phyloP scores from a whole-genome alignment of 2,329 filamentous ascomycete species.

The Hirsutella thompsonii region DNA sequence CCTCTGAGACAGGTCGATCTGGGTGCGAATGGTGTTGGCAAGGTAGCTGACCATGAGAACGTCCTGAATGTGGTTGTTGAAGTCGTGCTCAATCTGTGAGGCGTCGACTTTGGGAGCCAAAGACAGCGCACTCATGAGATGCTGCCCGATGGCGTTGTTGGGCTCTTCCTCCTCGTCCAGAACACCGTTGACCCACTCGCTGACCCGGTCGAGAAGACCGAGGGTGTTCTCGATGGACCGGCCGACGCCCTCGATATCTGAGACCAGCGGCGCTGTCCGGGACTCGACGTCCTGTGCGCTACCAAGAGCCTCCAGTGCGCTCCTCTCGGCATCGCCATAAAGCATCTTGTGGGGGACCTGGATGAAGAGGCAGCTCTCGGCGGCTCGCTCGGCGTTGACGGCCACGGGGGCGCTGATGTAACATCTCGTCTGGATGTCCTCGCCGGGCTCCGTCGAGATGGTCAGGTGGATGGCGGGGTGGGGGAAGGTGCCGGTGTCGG shows the following conservation, averaged over 20 bases:
- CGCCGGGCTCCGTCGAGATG: slow-evolving; percentile 76
- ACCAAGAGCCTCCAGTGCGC: slow-evolving; percentile 67
- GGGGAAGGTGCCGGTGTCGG: slow-evolving; percentile 92
- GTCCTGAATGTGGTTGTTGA: slow-evolving; percentile 99
- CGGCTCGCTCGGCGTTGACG: slow-evolving; percentile 85
- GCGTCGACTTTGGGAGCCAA: slow-evolving; percentile 90
- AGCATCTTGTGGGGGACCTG: slow-evolving; percentile 91
- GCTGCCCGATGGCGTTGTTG: slow-evolving; percentile 85
- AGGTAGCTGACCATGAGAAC: slow-evolving; percentile 97
- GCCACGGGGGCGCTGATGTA: slow-evolving; percentile 95
- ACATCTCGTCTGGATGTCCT: slow-evolving; percentile 78
- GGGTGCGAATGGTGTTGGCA: slow-evolving; percentile 95
- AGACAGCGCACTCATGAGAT: slow-evolving; percentile 84
- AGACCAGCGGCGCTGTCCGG: slow-evolving; percentile 59
- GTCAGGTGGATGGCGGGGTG: slow-evolving; percentile 97
- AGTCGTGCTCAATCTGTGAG: slow-evolving; percentile 86
- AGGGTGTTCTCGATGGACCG: slow-evolving; percentile 78
- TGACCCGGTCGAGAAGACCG: slow-evolving; percentile 80
- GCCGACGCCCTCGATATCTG: slow-evolving; percentile 83
- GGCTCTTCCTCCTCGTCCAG: slow-evolving; percentile 87
- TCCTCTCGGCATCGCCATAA: slow-evolving; percentile 61
- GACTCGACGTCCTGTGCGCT: slow-evolving; percentile 69
- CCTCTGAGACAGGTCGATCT: slow-evolving; percentile 95
- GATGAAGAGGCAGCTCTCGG: slow-evolving; percentile 94
- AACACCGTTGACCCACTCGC: slow-evolving; percentile 83